A percentile compares a stretch with the other conserved stretches of the same genome.
These are phyloP conservation scores for Wickerhamiella bombiphila DNA, from an alignment of 805 yeast genomes.

Conservation along the genomic window DNA sequence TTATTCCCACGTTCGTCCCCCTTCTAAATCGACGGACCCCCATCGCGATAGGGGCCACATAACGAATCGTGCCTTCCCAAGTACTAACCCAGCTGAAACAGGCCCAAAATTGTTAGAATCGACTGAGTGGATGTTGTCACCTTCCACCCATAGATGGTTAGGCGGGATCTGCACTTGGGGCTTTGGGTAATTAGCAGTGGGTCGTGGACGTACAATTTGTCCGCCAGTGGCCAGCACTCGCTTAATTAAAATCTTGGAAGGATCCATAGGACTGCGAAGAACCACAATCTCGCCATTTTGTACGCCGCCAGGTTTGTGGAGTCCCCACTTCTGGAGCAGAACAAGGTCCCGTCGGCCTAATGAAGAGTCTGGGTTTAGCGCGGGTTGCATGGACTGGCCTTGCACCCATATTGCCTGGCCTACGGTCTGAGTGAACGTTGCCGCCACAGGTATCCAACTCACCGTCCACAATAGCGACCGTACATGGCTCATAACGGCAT, in stretches of 20 bases:
- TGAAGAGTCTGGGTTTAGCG: conserved; percentile 54
- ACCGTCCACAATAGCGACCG: conserved; percentile 30
- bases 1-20: neutral
- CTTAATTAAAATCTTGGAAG: conserved; percentile 61
- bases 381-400: conserved; percentile 82
- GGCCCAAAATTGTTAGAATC: conserved; percentile 89
- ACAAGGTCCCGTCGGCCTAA: conserved; percentile 32
- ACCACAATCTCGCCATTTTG: conserved; percentile 58
- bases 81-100: conserved; percentile 59
- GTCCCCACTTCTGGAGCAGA: conserved; percentile 49
- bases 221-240: conserved; percentile 66
- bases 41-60: conserved; percentile 56
- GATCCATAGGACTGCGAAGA: conserved; percentile 68
- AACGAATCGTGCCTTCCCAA: conserved; percentile 58
- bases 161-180: conserved; percentile 48
- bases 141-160: conserved; percentile 88
- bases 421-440: conserved; percentile 53
- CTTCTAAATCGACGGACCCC: conserved; percentile 23
- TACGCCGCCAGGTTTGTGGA: conserved; percentile 33
- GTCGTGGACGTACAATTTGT: conserved; percentile 45
- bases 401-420: conserved; percentile 58
- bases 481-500: too few relatives aligned
- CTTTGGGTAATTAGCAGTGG: conserved; percentile 38
- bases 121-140: conserved; percentile 64
- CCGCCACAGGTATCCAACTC: conserved; percentile 70